Percentiles rank a stretch among this genome's conserved stretches.
These are phyloP conservation scores for Aspergillus sp. DNA, from an alignment of 2,329 filamentous ascomycete genomes.

Conservation along the genomic window DNA sequence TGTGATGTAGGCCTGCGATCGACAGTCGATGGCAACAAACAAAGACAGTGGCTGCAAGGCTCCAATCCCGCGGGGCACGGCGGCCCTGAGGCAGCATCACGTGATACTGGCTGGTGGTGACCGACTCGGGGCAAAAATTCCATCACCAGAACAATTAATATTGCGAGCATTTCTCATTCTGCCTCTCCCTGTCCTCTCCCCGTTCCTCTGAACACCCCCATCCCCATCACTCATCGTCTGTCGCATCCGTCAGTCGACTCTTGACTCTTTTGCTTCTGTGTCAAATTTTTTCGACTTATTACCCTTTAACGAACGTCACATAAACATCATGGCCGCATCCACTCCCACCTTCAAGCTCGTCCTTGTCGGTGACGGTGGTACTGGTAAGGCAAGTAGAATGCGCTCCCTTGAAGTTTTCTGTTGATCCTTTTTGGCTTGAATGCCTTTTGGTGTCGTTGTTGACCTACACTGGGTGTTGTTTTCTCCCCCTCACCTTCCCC, in stretches of 20 bases:
- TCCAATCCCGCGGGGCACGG: slow-evolving; percentile 11
- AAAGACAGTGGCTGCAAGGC: not conserved
- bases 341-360: slow-evolving; percentile 98
- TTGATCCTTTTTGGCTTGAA: not conserved
- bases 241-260: slow-evolving; percentile 17
- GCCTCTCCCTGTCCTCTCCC: slow-evolving; percentile 20
- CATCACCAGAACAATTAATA: slow-evolving; percentile 19
- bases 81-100: slow-evolving; percentile 16
- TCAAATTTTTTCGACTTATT: slow-evolving; percentile 10
- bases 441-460: not conserved
- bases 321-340: slow-evolving; percentile 57
- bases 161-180: slow-evolving; percentile 16
- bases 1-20: no score
- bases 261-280: slow-evolving; percentile 6
- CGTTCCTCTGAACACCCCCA: slow-evolving; percentile 9
- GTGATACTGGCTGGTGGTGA: slow-evolving; percentile 10
- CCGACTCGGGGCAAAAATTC: slow-evolving; percentile 24
- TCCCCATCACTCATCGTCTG: slow-evolving; percentile 12
- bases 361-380: slow-evolving; percentile 98
- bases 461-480: slow-evolving; percentile 1
- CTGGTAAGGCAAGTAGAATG: slow-evolving; percentile 79
- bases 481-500: slow-evolving; percentile 12
- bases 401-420: not conserved
- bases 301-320: slow-evolving; percentile 15
- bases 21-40: no score